A percentile compares a stretch with the other conserved stretches of the same genome.
phyloP scores from a whole-genome alignment of 805 yeast species.

The Torulaspora indica region DNA sequence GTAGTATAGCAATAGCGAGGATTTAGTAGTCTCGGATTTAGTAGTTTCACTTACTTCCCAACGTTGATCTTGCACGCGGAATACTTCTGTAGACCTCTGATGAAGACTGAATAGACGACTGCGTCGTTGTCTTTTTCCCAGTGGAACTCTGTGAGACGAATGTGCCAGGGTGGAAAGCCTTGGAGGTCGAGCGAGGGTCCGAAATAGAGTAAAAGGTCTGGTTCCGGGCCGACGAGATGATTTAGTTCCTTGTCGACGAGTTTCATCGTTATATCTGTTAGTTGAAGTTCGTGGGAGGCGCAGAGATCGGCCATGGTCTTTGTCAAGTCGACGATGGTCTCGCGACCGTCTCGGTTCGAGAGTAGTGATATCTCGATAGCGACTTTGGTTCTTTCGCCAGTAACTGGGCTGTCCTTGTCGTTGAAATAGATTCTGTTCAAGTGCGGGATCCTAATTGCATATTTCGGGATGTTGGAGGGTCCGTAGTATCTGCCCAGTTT shows the following conservation, averaged over 20 bases:
- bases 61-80: slow-evolving; percentile 81
- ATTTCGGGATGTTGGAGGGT: slow-evolving; percentile 57
- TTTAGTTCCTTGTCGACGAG: slow-evolving; percentile 68
- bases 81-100: slow-evolving; percentile 69
- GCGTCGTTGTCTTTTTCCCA: slow-evolving; percentile 83
- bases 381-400: slow-evolving; percentile 34
- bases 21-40: too few relatives aligned
- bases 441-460: slow-evolving; percentile 64
- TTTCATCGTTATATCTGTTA: slow-evolving; percentile 66
- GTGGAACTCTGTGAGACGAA: slow-evolving; percentile 81
- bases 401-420: slow-evolving; percentile 32
- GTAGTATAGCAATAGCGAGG: too few relatives aligned
- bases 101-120: slow-evolving; percentile 77
- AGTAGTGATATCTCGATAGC: slow-evolving; percentile 64
- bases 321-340: slow-evolving; percentile 83
- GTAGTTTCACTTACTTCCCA: slow-evolving; percentile 51
- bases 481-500: slow-evolving; percentile 73
- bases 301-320: slow-evolving; percentile 79
- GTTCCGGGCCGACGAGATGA: slow-evolving; percentile 83
- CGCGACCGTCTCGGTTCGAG: slow-evolving; percentile 78
- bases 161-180: slow-evolving; percentile 98
- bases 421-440: slow-evolving; percentile 44
- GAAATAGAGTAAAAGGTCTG: slow-evolving; percentile 79
- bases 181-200: slow-evolving; percentile 85
- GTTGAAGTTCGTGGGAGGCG: slow-evolving; percentile 51